Conservation (phyloP, 1,284 basidiomycete species). For the Cutaneotrichosporon sp. region DNA sequence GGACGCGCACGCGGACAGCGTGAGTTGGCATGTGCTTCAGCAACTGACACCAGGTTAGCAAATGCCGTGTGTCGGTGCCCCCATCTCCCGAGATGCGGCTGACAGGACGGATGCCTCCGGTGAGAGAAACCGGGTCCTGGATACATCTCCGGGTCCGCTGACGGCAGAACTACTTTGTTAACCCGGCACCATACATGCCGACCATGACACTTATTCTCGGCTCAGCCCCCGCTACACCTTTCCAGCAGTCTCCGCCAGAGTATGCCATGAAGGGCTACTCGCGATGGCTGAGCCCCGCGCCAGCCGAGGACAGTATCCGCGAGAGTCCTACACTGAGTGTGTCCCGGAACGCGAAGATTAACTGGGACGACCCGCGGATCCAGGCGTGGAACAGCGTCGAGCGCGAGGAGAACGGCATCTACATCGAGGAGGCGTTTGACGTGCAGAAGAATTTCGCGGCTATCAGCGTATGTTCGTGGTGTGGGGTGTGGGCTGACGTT, state of each 20-base stretch:
- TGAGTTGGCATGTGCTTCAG: conserved; percentile 10
- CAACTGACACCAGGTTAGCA: conserved; percentile 17
- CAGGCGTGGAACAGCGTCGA: conserved; percentile 33
- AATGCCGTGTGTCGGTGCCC: conserved; percentile 35
- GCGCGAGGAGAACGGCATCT: conserved; percentile 35
- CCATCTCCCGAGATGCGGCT: conserved; percentile 29
- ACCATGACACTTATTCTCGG: conserved; percentile 20
- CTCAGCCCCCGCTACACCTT: conserved; percentile 4
- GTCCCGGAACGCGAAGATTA: conserved; percentile 17
- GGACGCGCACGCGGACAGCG: conserved; percentile 39
- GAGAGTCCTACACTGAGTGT: conserved; percentile 30
- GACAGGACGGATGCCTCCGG: conserved; percentile 21
- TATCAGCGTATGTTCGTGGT: conserved; percentile 4
- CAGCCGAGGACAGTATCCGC: conserved; percentile 16
- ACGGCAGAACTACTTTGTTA: conserved; percentile 31
- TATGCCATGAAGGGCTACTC: conserved; percentile 18
- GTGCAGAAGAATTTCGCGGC: conserved; percentile 22
- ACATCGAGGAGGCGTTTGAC: conserved; percentile 25
- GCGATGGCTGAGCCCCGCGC: conserved; percentile 35
- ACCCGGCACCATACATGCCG: conserved; percentile 36
- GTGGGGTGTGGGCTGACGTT: not conserved
- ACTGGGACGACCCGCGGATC: conserved; percentile 42
- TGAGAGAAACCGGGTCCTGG: no score
- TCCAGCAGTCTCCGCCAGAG: not conserved
- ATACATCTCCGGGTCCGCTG: no score